These are phyloP conservation scores for Collybiopsis luxurians DNA, from an alignment of 768 basidiomycete genomes.

Conservation along the genomic window DNA sequence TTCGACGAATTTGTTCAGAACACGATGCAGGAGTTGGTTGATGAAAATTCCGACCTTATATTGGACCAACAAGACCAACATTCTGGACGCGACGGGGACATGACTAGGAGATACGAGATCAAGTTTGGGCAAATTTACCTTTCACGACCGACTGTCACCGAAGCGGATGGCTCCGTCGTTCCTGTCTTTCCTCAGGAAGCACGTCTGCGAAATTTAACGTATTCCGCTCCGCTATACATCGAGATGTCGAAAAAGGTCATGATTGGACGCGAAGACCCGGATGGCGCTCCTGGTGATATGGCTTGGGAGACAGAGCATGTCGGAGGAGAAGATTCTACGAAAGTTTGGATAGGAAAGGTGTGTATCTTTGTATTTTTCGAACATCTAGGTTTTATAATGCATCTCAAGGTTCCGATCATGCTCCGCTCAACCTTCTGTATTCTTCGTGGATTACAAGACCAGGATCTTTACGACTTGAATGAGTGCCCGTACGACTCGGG, in stretches of 20 bases:
- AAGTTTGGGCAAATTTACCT: conserved; percentile 98
- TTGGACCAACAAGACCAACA: conserved; percentile 97
- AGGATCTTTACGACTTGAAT: conserved; percentile 86
- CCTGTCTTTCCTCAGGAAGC: conserved; percentile 98
- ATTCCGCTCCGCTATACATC: conserved; percentile 92
- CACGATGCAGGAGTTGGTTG: conserved; percentile 98
- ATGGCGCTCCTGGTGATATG: conserved; percentile 78
- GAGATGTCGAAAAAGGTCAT: conserved; percentile 90
- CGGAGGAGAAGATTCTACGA: conserved; percentile 64
- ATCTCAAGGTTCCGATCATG: conserved; percentile 91
- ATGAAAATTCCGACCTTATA: conserved; percentile 93
- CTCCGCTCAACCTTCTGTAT: conserved; percentile 94
- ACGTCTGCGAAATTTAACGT: conserved; percentile 90
- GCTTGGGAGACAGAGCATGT: conserved; percentile 74
- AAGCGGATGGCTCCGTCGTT: conserved; percentile 91
- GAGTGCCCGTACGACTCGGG: conserved; percentile 99
- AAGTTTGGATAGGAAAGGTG: conserved; percentile 96
- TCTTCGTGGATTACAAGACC: conserved; percentile 72
- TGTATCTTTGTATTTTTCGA: conserved; percentile 15
- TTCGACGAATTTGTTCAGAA: conserved; percentile 99
- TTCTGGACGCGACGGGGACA: conserved; percentile 76
- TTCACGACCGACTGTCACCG: conserved; percentile 90
- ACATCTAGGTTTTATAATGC: not conserved
- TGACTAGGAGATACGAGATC: conserved; percentile 93
- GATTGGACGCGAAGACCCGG: conserved; percentile 76